Percentiles rank a stretch among this genome's conserved stretches.
Conservation (phyloP, 352 stramenopile species). For the Pythium chondricola region DNA sequence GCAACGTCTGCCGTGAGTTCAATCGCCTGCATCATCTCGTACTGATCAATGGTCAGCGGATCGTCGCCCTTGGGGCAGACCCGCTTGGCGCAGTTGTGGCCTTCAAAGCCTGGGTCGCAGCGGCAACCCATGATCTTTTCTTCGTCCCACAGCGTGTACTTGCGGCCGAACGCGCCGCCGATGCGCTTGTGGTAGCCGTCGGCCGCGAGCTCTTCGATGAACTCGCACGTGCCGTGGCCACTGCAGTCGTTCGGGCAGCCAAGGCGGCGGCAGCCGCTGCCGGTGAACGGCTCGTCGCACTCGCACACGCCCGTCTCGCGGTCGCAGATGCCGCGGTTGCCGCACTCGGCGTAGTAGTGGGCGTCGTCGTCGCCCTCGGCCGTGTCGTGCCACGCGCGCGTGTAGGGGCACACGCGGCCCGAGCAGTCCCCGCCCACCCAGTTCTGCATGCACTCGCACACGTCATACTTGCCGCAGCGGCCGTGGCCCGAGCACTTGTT, state of each 20-base stretch:
- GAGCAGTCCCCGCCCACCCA: conserved; percentile 51
- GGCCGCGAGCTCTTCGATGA: conserved; percentile 42
- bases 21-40: conserved; percentile 53
- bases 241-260: conserved; percentile 36
- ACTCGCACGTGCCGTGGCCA: conserved; percentile 43
- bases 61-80: conserved; percentile 85
- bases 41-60: conserved; percentile 43
- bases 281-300: conserved; percentile 58
- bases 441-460: conserved; percentile 81
- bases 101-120: conserved; percentile 46
- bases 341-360: conserved; percentile 72
- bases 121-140: conserved; percentile 68
- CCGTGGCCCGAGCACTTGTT: conserved; percentile 90
- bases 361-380: conserved; percentile 33
- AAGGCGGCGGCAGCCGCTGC: conserved; percentile 52
- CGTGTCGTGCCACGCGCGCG: conserved; percentile 45
- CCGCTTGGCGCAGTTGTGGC: conserved; percentile 51
- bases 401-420: conserved; percentile 31
- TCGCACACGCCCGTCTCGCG: conserved; percentile 56
- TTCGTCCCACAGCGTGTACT: conserved; percentile 65
- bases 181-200: conserved; percentile 43
- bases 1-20: conserved; percentile 10
- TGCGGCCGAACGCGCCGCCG: conserved; percentile 13
- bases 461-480: conserved; percentile 64
- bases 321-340: conserved; percentile 68